Base-by-base conservation (phyloP, 1,284 basidiomycete genomes). In the Ustilago hordei region DNA sequence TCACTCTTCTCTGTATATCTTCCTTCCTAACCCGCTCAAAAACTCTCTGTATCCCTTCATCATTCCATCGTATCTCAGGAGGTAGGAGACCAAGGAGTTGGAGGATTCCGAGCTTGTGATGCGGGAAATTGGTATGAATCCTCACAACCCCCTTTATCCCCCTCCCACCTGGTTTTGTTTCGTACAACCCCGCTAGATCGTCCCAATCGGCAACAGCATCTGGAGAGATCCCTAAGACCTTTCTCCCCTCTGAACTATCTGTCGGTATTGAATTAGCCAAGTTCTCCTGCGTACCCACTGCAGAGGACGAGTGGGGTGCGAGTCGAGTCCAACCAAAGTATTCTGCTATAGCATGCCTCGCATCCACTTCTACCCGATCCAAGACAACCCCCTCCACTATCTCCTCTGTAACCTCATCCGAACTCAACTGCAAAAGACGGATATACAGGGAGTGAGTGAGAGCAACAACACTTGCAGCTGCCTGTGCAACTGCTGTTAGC, bases 41-140 rank as follows among this genome's bases (percentile, higher is more conserved):
- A 2, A 69, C 15, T 7, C 57, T 31, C 5, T 64, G 55, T 4
- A 63, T 53, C 6, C 19, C 32, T 0, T 2, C 23, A 45, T 69
- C 71, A 38, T 57, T 63, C 62, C 66, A 65, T 17, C 3, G 2
- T 2, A 47, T 34, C 12, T 19, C 36, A 0, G 23, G 8, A 0
- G 65, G 62, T 0, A 56, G 66, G 7, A 74, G 63, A 0, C 19
- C 8, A 4, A 74, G 66, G n/a, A 69, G 52, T 36, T 74, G 62
- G 4, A 74, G 55, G 6, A 74, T 50, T 28, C 71, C 71, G n/a
- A 74, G 43, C 23, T 74, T 74, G 60, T 74, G 71, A 47, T 74
- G 71, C 8, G 71, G 71, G 48, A 74, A 74, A 56, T 69, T 74
- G 55, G 66, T 74, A 32, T 74, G 71, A 28, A 74, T 65, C 19